Percentiles rank a stretch among this genome's conserved stretches.
Conservation (phyloP, 495 filamentous ascomycete genomes). For the Cenococcum geophilum region DNA sequence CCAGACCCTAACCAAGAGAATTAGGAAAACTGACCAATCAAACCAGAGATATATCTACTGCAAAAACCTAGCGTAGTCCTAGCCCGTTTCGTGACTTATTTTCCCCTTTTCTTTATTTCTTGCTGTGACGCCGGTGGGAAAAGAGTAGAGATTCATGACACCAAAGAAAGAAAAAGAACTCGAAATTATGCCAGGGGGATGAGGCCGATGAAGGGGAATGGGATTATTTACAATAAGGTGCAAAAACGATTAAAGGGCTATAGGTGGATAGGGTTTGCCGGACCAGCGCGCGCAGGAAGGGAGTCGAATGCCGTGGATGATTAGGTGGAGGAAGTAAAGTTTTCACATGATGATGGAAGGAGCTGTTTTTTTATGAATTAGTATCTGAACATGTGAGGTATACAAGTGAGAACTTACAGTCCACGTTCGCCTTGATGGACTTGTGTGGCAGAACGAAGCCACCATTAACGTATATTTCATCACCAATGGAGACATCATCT, state of each 20-base stretch:
- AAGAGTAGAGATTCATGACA: conserved; percentile 1
- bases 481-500: conserved; percentile 97
- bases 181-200: not conserved
- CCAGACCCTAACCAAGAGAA: no score
- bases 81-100: not conserved
- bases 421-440: conserved; percentile 97
- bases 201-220: not conserved
- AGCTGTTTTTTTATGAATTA: conserved; percentile 14
- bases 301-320: conserved; percentile 2
- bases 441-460: conserved; percentile 96
- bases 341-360: conserved; percentile 31
- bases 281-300: not conserved
- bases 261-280: conserved; percentile 3
- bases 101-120: not conserved
- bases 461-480: conserved; percentile 98
- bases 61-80: no score
- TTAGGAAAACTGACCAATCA: no score
- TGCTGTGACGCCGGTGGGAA: conserved; percentile 1
- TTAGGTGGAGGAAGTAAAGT: not conserved
- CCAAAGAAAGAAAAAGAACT: not conserved
- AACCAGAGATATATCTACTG: no score
- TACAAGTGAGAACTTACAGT: conserved; percentile 49
- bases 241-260: conserved; percentile 27
- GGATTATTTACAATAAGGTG: conserved; percentile 22
- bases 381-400: not conserved